Evolutionary conservation across 1,284 basidiomycete genomes (phyloP).

Genomic region (Neonothopanus nambi): DNA sequence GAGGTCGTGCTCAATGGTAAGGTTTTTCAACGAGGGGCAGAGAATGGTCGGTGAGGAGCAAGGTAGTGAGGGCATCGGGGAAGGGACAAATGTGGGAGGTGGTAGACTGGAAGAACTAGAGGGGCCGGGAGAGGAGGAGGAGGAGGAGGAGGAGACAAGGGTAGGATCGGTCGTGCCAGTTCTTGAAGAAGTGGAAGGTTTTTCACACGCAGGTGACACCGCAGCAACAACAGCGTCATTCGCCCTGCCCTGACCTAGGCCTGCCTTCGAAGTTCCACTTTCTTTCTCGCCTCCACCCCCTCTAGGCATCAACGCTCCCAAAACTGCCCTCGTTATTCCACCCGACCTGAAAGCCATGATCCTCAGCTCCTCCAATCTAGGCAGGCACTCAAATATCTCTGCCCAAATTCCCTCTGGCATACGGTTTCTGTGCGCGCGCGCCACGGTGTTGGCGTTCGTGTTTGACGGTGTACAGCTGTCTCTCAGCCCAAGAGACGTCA

Average conservation of each 20-base stretch:
- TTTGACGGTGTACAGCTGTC: slow-evolving; percentile 12
- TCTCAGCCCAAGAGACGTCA: slow-evolving; percentile 11
- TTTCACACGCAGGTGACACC: neutral
- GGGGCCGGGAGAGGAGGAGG: no score
- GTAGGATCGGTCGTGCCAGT: neutral
- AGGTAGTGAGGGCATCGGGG: neutral
- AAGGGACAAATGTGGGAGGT: neutral
- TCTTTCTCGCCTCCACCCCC: neutral
- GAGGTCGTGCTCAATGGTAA: slow-evolving; percentile 15
- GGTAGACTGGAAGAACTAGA: neutral
- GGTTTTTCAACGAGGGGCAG: neutral
- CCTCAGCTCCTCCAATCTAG: slow-evolving; percentile 8
- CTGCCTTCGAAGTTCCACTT: no score
- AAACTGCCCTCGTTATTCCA: slow-evolving; percentile 11
- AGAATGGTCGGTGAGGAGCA: no score
- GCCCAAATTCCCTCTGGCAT: slow-evolving; percentile 8
- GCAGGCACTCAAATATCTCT: slow-evolving; percentile 4
- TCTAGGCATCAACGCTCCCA: slow-evolving; percentile 13
- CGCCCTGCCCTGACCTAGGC: no score
- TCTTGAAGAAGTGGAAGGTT: no score
- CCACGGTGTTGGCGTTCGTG: neutral
- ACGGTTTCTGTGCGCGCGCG: neutral
- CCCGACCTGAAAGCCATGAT: slow-evolving; percentile 13
- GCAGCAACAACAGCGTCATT: neutral
- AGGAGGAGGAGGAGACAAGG: neutral